Evolutionary conservation across 202 grass and related monocot species (phyloP).

Genomic region (Panicum virgatum): DNA sequence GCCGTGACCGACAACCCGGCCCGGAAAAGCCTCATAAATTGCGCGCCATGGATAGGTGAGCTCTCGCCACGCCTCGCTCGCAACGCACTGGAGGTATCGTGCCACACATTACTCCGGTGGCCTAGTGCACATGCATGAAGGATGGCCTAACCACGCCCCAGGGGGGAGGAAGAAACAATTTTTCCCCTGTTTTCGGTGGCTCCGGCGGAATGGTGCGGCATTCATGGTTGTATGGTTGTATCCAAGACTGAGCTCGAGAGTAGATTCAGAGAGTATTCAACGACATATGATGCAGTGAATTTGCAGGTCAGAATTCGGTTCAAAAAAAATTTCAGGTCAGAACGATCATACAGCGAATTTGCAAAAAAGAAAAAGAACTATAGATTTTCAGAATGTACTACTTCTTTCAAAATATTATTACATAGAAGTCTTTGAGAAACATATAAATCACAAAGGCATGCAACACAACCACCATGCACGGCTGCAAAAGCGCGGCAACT

Average conservation of each 20-base stretch:
- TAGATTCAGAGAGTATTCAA: constrained; percentile 3
- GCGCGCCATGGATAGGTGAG: neutral
- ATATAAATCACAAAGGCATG: neutral
- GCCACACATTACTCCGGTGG: constrained; percentile 1
- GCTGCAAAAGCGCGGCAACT: neutral
- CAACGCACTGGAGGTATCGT: neutral
- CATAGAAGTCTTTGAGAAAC: too few species aligned
- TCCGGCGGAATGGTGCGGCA: constrained; percentile 2
- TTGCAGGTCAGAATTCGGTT: neutral
- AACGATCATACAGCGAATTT: too few species aligned
- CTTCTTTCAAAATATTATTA: neutral
- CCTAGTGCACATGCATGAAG: constrained; percentile 12
- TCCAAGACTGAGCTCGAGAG: neutral
- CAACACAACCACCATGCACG: neutral
- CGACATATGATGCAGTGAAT: neutral
- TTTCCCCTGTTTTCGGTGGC: neutral
- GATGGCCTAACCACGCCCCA: constrained; percentile 9
- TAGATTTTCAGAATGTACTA: neutral
- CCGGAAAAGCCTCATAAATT: constrained; percentile 13
- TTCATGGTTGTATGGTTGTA: constrained; percentile 27
- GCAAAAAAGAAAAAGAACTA: too few species aligned
- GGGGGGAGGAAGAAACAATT: neutral
- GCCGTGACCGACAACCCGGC: constrained; percentile 23
- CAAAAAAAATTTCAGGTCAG: too few species aligned
- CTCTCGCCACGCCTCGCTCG: too few species aligned